These are phyloP conservation scores for Candida alai DNA, from an alignment of 805 yeast genomes.

Conservation along the genomic window DNA sequence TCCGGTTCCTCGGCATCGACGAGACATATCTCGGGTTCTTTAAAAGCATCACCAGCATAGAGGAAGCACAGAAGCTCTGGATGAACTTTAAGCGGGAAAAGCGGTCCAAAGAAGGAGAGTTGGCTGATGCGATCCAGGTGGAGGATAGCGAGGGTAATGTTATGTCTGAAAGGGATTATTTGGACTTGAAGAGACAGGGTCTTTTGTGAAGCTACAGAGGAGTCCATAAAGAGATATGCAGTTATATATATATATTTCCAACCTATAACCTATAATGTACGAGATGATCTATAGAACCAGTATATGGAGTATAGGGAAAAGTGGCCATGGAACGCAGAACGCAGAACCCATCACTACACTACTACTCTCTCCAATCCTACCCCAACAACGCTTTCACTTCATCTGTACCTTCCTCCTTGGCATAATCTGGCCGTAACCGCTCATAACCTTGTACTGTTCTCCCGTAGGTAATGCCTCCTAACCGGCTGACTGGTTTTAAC, in stretches of 20 bases:
- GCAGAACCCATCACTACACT: no score
- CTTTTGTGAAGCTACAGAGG: no score
- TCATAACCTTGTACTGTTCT: slow-evolving; percentile 45
- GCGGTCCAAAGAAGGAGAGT: slow-evolving; percentile 35
- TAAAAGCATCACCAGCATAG: slow-evolving; percentile 60
- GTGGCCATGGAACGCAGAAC: no score
- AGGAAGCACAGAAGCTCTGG: slow-evolving; percentile 66
- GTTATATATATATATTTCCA: neutral
- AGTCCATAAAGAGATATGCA: no score
- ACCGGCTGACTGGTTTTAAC: slow-evolving; percentile 51
- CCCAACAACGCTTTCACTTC: slow-evolving; percentile 6
- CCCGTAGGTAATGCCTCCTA: slow-evolving; percentile 46
- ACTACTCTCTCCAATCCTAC: no score
- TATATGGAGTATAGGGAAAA: no score
- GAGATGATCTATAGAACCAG: no score
- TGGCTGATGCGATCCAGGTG: slow-evolving; percentile 65
- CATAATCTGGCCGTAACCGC: slow-evolving; percentile 40
- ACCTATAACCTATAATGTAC: no score
- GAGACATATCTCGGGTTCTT: slow-evolving; percentile 44
- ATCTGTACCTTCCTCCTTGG: slow-evolving; percentile 10
- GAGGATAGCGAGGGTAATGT: slow-evolving; percentile 94
- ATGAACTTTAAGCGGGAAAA: slow-evolving; percentile 36
- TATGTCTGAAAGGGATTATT: slow-evolving; percentile 77
- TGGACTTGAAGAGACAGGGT: slow-evolving; percentile 86
- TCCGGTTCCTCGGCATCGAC: slow-evolving; percentile 68